A percentile compares a stretch with the other conserved stretches of the same genome.
phyloP scores from a whole-genome alignment of 169 alveolate genomes.

The Perkinsus marinus region DNA sequence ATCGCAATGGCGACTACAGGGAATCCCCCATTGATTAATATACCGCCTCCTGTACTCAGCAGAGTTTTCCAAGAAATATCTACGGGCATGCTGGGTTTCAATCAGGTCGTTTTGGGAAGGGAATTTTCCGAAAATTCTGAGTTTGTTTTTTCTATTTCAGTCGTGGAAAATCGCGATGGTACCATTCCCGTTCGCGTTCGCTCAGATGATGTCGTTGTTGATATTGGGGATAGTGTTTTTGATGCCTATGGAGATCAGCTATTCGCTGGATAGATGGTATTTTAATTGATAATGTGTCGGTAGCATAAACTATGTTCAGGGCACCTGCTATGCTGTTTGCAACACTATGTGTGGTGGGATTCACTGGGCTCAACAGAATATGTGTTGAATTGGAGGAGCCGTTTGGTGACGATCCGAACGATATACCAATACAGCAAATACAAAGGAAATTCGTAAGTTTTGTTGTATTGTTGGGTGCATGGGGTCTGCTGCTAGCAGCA shows the following conservation, averaged over 20 bases:
- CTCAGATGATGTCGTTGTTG: neutral
- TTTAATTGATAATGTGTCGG: neutral
- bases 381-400: neutral
- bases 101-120: neutral
- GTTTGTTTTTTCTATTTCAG: neutral
- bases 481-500: too few relatives aligned
- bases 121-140: too few relatives aligned
- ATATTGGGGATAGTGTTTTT: neutral
- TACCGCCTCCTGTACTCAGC: neutral
- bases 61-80: neutral
- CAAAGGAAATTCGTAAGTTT: neutral
- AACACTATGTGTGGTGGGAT: neutral
- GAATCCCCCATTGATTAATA: neutral
- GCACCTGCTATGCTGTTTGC: neutral
- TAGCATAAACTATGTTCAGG: neutral
- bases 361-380: neutral
- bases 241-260: neutral
- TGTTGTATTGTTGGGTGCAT: neutral
- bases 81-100: neutral
- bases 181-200: neutral
- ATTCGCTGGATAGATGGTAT: neutral
- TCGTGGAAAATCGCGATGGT: neutral
- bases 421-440: neutral
- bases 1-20: neutral
- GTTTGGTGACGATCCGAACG: neutral